Base-by-base conservation (phyloP, 768 basidiomycete genomes). In the Holtermannia corniformis region DNA sequence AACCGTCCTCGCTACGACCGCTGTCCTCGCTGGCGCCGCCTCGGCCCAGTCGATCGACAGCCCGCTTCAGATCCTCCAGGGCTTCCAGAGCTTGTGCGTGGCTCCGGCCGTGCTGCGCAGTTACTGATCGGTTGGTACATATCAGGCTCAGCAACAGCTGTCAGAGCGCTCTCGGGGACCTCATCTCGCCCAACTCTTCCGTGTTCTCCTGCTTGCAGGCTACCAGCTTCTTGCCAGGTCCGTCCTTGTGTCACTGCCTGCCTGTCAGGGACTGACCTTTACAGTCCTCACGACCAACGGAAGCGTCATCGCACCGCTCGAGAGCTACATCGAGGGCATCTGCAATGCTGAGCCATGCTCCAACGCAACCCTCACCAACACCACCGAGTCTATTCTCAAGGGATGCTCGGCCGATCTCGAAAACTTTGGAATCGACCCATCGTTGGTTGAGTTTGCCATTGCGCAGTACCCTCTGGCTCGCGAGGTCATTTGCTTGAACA, bases 401-500 rank as follows among this genome's bases (percentile, higher is more conserved):
- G 59, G 53, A 11, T 67, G 65, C 51, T 42, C 58, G 5, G 44
- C 50, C 42, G 65, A 67, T 22, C 28, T 67, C 21, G 27, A 49
- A 13, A 49, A 49, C 2, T 62, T 59, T 42, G 59, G 59, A 5
- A 41, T 67, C 22, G 44, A 50, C 47, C 60, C 64, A 37, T 44
- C 26, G 40, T 55, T 53, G 19, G 48, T 67, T 37, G 51, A 47
- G 16, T 51, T 44, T 16, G 51, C 60, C 41, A 44, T 67, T 44
- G 51, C 47, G 41, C 55, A 56, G n/a, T 70, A 70, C 52, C 64
- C 64, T 11, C 55, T 65, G 19, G 66, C 65, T 16, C 50, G 68
- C 16, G 66, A 72, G 45, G 58, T 72, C 12, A 50, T 54, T 21
- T 72, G 71, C 47, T 51, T 70, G 57, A 66, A 65, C 41, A 65